Evolutionary conservation across 2,329 filamentous ascomycete species (phyloP), one percentile per base, ranked within the genome.

Genomic region (Aureobasidium sp.): DNA sequence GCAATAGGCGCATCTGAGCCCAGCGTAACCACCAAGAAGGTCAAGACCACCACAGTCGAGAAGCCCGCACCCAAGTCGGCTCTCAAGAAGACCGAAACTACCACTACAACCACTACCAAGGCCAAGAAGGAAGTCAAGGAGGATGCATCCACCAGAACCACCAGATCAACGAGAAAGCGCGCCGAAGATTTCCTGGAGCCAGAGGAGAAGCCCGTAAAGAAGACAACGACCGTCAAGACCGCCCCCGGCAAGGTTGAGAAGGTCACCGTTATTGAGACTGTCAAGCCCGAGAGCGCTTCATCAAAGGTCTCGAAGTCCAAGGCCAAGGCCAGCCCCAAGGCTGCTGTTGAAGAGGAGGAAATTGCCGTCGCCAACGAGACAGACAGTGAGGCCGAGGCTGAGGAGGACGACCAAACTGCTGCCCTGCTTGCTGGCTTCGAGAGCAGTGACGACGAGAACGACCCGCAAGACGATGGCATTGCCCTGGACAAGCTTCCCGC

Each of bases 361-460:
- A 62, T 68, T 19, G 56, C 56, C 11, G 14, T 50, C n/a, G 59
- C 62, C 11, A 62, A 60, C 22, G 64, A 65, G 14, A 62, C 66
- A 33, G 67, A 70, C 5, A 72, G 74, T 15, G 72, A 71, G 33
- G 69, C 69, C 39, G 70, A 70, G 15, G 71, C 70, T 50, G 68
- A 69, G 14, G 66, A 67, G 22, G 77, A 77, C 42, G 78, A 80
- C 67, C 78, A 80, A 67, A 80, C 78, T 33, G 77, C 76, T n/a
- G 78, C 76, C 8, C 73, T 81, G 19, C 75, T 81, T 29, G 77
- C 78, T 64, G 79, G 79, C 60, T 81, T 81, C 68, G 77, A 78
- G 58, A 78, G 75, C 69, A 76, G 76, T 62, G 70, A 77, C 53
- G 76, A 77, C 56, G 72, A 72, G 19, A 74, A 75, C n/a, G 65